Evolutionary conservation across 176 grass and related monocot genomes (phyloP).

Genomic region (Avena atlantica): DNA sequence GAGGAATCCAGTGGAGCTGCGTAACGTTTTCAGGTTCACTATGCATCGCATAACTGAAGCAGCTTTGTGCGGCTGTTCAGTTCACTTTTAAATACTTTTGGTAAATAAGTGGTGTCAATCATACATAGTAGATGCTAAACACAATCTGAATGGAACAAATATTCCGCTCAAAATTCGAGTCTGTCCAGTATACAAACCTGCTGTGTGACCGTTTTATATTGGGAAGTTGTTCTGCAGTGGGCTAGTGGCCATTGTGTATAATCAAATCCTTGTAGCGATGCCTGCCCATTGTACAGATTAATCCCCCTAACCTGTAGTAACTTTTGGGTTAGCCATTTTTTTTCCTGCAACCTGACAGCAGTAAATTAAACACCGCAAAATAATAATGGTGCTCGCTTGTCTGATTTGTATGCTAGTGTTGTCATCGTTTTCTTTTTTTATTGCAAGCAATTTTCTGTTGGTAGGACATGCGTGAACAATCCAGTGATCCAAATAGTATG

Average conservation of each 20-base stretch:
- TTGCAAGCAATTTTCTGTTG: neutral
- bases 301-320: neutral
- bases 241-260: slow-evolving; percentile 1
- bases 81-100: neutral
- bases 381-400: neutral
- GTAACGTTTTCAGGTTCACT: neutral
- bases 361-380: neutral
- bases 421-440: neutral
- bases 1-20: neutral
- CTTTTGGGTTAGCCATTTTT: neutral
- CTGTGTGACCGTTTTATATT: neutral
- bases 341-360: neutral
- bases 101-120: neutral
- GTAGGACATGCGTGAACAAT: neutral
- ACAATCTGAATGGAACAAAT: slow-evolving; percentile 4
- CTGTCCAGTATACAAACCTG: neutral
- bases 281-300: neutral
- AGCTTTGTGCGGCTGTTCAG: neutral
- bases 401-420: neutral
- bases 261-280: neutral
- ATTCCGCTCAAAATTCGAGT: neutral
- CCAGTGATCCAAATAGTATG: neutral
- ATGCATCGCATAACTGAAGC: neutral
- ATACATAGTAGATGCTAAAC: neutral
- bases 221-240: neutral